These are phyloP conservation scores for Metarhizium rileyi DNA, from an alignment of 2,329 filamentous ascomycete species.

Conservation along the genomic window DNA sequence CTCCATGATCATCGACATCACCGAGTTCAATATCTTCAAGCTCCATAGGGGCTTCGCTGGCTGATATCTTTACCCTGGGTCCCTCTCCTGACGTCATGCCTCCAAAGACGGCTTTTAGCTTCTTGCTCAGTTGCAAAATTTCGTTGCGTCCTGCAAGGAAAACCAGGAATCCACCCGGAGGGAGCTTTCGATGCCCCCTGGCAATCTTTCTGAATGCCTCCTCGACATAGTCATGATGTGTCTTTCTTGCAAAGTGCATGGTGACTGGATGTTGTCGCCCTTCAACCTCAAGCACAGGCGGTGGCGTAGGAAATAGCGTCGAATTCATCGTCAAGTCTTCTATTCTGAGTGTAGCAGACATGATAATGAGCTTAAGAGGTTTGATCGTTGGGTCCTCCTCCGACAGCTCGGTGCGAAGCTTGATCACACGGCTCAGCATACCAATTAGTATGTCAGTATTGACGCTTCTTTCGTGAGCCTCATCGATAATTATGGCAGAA, in stretches of 20 bases:
- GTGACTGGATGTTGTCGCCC: constrained; percentile 88
- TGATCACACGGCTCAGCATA: constrained; percentile 88
- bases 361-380: constrained; percentile 88
- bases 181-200: constrained; percentile 80
- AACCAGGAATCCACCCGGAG: constrained; percentile 82
- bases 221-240: constrained; percentile 79
- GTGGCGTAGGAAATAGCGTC: constrained; percentile 65
- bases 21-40: constrained; percentile 82
- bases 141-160: constrained; percentile 93
- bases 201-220: constrained; percentile 83
- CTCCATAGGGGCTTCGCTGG: constrained; percentile 69
- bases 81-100: constrained; percentile 45
- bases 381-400: constrained; percentile 60
- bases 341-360: constrained; percentile 91
- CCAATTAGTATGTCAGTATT: constrained; percentile 98
- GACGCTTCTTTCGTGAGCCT: constrained; percentile 93
- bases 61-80: constrained; percentile 64
- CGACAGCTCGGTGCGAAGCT: constrained; percentile 66
- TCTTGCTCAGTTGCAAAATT: constrained; percentile 74
- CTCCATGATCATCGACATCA: constrained; percentile 50
- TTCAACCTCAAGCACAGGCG: constrained; percentile 80
- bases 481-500: constrained; percentile 88
- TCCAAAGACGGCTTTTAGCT: constrained; percentile 58
- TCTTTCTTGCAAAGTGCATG: constrained; percentile 76
- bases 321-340: constrained; percentile 83